A percentile compares a stretch with the other conserved stretches of the same genome.
Conservation (phyloP, 768 basidiomycete genomes). For the Tulasnella sp. region DNA sequence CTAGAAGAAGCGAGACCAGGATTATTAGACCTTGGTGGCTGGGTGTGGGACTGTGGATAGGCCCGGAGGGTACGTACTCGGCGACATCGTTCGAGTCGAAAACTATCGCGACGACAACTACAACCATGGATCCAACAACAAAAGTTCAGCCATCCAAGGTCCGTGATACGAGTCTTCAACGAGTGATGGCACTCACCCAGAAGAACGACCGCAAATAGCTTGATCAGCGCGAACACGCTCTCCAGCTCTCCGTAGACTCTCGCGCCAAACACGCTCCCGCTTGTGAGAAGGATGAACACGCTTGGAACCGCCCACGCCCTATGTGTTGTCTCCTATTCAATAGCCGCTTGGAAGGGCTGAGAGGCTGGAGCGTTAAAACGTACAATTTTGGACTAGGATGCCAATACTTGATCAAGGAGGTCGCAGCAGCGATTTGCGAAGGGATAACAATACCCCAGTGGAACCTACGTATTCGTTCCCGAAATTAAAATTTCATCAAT, state of each 20-base stretch:
- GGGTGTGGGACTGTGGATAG: no score
- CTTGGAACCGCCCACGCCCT: neutral
- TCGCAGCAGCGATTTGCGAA: slow-evolving; percentile 21
- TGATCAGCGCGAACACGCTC: slow-evolving; percentile 16
- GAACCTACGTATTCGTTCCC: neutral
- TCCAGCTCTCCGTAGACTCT: slow-evolving; percentile 14
- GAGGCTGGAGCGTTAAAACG: neutral
- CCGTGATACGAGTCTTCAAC: no score
- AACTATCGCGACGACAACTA: neutral
- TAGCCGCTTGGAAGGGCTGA: neutral
- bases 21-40: no score
- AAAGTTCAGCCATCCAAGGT: no score
- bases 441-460: slow-evolving; percentile 21
- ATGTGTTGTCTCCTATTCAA: neutral
- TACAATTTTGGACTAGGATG: slow-evolving; percentile 4
- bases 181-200: neutral
- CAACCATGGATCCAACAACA: no score
- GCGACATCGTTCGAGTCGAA: neutral
- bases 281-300: neutral
- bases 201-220: neutral
- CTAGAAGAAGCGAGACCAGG: neutral
- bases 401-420: slow-evolving; percentile 22
- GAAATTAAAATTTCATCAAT: neutral
- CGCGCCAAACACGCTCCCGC: slow-evolving; percentile 9
- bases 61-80: neutral